A percentile compares a stretch with the other conserved stretches of the same genome.
These are phyloP conservation scores for Annona cherimola DNA, from an alignment of 164 flowering plant genomes.

Conservation along the genomic window DNA sequence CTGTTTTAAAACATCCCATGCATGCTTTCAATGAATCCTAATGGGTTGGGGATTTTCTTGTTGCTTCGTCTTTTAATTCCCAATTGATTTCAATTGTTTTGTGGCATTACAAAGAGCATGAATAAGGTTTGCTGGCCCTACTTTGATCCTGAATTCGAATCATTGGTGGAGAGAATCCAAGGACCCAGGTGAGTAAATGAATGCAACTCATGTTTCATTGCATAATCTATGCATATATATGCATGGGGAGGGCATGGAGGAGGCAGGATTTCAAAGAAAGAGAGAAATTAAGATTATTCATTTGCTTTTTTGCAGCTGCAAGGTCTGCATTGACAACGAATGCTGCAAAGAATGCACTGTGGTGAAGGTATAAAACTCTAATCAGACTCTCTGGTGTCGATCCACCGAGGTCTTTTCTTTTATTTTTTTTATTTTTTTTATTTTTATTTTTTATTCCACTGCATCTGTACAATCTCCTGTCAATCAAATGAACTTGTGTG, in stretches of 20 bases:
- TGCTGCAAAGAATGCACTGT: slow-evolving; percentile 49
- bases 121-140: slow-evolving; percentile 58
- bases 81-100: not conserved
- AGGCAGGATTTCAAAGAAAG: not conserved
- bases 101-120: slow-evolving; percentile 32
- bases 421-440: too few relatives aligned
- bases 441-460: too few relatives aligned
- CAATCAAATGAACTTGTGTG: too few relatives aligned
- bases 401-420: too few relatives aligned
- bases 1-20: too few relatives aligned
- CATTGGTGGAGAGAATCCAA: slow-evolving; percentile 47
- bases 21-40: too few relatives aligned
- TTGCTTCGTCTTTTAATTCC: too few relatives aligned
- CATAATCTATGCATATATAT: not conserved
- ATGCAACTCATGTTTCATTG: not conserved
- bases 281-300: not conserved
- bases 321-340: slow-evolving; percentile 61
- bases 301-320: slow-evolving; percentile 19
- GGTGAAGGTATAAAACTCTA: slow-evolving; percentile 35
- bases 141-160: slow-evolving; percentile 74
- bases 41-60: too few relatives aligned
- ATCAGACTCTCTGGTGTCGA: too few relatives aligned
- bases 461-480: too few relatives aligned
- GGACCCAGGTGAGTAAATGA: slow-evolving; percentile 44
- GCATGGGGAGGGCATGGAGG: not conserved